Conservation (phyloP, 176 grass and related monocot species). For the Oryza rufipogon region DNA sequence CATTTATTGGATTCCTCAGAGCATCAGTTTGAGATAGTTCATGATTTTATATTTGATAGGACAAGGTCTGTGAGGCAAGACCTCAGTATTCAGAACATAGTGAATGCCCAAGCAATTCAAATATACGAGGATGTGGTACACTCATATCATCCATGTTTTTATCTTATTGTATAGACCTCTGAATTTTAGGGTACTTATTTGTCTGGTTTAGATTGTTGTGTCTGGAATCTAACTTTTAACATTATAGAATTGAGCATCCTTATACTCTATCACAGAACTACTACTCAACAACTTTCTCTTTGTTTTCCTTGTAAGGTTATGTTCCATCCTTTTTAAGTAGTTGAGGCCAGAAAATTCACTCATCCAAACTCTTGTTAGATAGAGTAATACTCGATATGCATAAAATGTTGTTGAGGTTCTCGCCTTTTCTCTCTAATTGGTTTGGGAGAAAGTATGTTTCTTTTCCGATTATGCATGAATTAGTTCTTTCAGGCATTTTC, state of each 20-base stretch:
- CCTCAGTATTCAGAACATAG: constrained; percentile 79
- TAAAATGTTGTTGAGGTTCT: constrained; percentile 24
- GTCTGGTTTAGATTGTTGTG: constrained; percentile 1
- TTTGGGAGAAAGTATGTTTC: constrained; percentile 23
- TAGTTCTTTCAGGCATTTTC: constrained; percentile 24
- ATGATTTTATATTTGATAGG: constrained; percentile 97
- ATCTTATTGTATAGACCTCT: constrained; percentile 5
- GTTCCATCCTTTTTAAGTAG: background rate
- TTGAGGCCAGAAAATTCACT: background rate
- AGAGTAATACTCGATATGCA: constrained; percentile 27
- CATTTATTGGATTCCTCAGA: constrained; percentile 60
- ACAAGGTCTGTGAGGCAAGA: constrained; percentile 91
- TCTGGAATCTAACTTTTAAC: constrained; percentile 19
- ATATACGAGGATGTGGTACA: constrained; percentile 94
- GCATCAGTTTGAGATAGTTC: constrained; percentile 68
- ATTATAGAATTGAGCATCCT: background rate
- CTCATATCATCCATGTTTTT: background rate
- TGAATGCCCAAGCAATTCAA: constrained; percentile 66
- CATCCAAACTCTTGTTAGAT: constrained; percentile 12
- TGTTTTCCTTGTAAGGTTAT: constrained; percentile 14
- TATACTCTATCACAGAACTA: constrained; percentile 29
- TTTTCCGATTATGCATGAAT: constrained; percentile 27
- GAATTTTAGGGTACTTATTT: constrained; percentile 15
- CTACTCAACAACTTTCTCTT: background rate
- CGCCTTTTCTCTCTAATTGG: constrained; percentile 5